phyloP scores from a whole-genome alignment of 345 rosid species.

The Microthlaspi erraticum region DNA sequence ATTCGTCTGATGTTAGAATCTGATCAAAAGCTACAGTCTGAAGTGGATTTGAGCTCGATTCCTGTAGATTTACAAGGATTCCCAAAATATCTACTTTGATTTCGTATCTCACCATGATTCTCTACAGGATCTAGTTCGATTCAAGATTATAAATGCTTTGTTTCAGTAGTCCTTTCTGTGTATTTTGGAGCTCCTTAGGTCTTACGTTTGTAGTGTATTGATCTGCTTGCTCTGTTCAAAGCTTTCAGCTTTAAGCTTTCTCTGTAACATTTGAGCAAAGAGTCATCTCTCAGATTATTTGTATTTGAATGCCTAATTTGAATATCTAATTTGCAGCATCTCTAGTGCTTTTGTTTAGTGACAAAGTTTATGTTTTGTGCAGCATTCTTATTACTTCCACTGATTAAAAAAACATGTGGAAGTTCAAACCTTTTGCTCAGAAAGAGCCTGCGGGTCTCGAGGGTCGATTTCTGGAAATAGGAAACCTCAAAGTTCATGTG shows the following conservation, averaged over 20 bases:
- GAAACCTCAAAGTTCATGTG: slow-evolving; percentile 77
- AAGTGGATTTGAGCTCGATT: slow-evolving; percentile 42
- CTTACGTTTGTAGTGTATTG: not conserved
- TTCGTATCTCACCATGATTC: slow-evolving; percentile 18
- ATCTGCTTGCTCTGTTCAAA: slow-evolving; percentile 22
- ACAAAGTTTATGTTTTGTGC: slow-evolving; percentile 42
- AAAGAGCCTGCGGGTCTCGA: slow-evolving; percentile 90
- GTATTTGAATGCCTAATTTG: too few species aligned
- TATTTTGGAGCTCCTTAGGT: not conserved
- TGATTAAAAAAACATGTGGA: slow-evolving; percentile 70
- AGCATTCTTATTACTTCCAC: slow-evolving; percentile 40
- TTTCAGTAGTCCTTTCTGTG: not conserved
- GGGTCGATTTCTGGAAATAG: slow-evolving; percentile 85
- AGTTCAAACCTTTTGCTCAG: slow-evolving; percentile 81
- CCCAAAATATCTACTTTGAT: slow-evolving; percentile 8
- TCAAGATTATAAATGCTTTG: not conserved
- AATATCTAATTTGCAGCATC: too few species aligned
- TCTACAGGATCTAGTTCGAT: slow-evolving; percentile 34
- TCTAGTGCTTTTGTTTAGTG: too few species aligned
- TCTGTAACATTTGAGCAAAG: slow-evolving; percentile 14
- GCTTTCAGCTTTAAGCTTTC: slow-evolving; percentile 22
- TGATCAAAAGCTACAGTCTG: slow-evolving; percentile 24
- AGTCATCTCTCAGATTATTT: not conserved
- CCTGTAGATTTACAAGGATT: not conserved
- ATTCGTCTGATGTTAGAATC: slow-evolving; percentile 25